Conservation (phyloP, 2,329 filamentous ascomycete genomes). For the Pochonia chlamydosporia region DNA sequence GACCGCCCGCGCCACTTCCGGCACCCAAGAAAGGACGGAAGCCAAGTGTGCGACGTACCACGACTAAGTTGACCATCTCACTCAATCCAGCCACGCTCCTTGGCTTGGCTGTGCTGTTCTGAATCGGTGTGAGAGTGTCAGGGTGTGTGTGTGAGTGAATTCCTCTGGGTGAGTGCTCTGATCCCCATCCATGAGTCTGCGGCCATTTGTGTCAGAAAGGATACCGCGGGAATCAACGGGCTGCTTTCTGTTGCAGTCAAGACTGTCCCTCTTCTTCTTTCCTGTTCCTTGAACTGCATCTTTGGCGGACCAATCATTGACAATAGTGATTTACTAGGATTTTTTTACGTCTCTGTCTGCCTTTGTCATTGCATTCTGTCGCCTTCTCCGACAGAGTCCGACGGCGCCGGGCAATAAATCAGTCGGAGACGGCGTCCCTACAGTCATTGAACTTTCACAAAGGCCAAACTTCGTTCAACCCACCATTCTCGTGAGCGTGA, state of each 20-base stretch:
- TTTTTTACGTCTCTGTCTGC: slow-evolving; percentile 1
- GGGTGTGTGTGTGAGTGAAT: neutral
- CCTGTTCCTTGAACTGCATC: neutral
- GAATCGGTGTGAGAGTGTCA: neutral
- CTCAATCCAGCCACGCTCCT: neutral
- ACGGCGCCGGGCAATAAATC: slow-evolving; percentile 3
- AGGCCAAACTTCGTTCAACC: too few species aligned
- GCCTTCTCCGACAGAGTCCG: slow-evolving; percentile 14
- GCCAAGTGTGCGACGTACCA: slow-evolving; percentile 3
- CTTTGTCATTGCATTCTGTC: slow-evolving; percentile 10
- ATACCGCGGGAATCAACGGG: neutral
- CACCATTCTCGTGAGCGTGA: too few species aligned
- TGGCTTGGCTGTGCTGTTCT: neutral
- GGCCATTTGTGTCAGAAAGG: neutral
- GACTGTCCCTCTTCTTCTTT: neutral
- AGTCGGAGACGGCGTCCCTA: neutral
- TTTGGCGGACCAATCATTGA: slow-evolving; percentile 10
- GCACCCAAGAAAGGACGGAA: slow-evolving; percentile 3
- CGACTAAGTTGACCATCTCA: neutral
- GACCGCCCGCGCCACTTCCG: slow-evolving; percentile 14
- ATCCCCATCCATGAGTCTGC: neutral
- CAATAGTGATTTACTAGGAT: neutral
- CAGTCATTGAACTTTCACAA: too few species aligned
- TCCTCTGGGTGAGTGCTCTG: slow-evolving; percentile 4
- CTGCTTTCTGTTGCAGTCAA: neutral